Conservation (phyloP, 345 rosid genomes). For the Dimocarpus longan region DNA sequence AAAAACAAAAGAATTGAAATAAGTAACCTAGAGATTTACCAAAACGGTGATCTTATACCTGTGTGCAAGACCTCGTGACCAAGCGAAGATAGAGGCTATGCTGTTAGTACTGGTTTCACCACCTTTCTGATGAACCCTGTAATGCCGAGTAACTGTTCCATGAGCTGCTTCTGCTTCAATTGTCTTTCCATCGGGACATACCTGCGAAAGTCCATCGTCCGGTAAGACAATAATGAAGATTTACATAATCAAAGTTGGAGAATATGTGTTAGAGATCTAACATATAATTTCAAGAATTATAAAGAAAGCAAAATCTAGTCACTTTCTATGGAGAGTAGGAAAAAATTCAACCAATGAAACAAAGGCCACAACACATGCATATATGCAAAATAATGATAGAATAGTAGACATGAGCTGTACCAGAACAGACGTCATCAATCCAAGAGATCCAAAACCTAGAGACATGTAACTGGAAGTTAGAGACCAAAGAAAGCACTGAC, state of each 20-base stretch:
- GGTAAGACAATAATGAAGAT: background rate
- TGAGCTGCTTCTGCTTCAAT: conserved; percentile 99
- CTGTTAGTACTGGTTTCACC: conserved; percentile 99
- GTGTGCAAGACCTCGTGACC: conserved; percentile 98
- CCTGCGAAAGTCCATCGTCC: conserved; percentile 45
- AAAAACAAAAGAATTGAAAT: background rate
- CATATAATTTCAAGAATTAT: background rate
- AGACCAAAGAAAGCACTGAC: conserved; percentile 6
- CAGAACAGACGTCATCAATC: conserved; percentile 98
- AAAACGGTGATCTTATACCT: conserved; percentile 44
- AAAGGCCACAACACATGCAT: background rate
- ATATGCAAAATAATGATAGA: background rate
- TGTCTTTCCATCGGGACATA: conserved; percentile 98
- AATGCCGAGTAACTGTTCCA: conserved; percentile 96
- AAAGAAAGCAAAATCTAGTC: background rate
- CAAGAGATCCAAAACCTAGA: conserved; percentile 96
- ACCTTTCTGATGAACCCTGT: conserved; percentile 96
- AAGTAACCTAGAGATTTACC: background rate
- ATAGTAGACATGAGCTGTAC: conserved; percentile 36
- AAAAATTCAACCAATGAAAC: background rate
- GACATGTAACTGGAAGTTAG: conserved; percentile 19
- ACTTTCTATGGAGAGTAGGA: background rate
- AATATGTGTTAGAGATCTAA: background rate
- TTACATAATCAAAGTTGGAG: background rate
- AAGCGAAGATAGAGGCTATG: conserved; percentile 97